Percentiles rank a stretch among this genome's conserved stretches.
phyloP scores from a whole-genome alignment of 805 yeast species.

The Candida suzukii region DNA sequence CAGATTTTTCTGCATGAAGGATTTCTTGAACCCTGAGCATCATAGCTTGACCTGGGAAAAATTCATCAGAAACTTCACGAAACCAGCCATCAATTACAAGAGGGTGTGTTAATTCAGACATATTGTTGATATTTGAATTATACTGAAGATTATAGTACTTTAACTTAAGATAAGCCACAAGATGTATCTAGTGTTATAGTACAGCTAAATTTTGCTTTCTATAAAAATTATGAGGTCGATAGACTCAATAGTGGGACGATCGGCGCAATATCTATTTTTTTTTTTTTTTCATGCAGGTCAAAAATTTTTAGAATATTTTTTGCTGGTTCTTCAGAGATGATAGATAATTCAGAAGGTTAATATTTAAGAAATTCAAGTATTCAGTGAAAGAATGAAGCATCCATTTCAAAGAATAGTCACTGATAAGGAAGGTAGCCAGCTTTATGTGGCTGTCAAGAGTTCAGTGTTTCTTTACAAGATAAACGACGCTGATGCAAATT shows the following conservation, averaged over 20 bases:
- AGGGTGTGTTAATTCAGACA: constrained; percentile 37
- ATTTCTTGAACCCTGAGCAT: constrained; percentile 55
- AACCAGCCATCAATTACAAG: constrained; percentile 71
- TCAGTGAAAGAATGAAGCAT: constrained; percentile 35
- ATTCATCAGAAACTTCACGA: constrained; percentile 59
- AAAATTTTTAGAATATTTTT: no score
- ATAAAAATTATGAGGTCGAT: no score
- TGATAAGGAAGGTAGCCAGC: constrained; percentile 35
- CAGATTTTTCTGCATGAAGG: constrained; percentile 59
- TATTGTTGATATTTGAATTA: not conserved
- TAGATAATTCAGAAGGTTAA: not conserved
- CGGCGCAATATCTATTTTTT: no score
- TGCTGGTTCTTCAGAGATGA: no score
- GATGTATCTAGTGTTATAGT: no score
- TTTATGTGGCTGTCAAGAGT: constrained; percentile 56
- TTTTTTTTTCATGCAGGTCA: no score
- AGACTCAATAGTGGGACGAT: no score
- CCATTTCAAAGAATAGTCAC: constrained; percentile 57
- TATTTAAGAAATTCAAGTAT: not conserved
- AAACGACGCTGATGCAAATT: constrained; percentile 7
- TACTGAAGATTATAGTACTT: no score
- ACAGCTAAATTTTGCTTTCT: no score
- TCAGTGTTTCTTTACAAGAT: constrained; percentile 45
- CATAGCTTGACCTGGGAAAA: constrained; percentile 87
- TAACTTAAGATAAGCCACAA: no score